Evolutionary conservation across 164 flowering plant species (phyloP).

Genomic region (Platanus orientalis): DNA sequence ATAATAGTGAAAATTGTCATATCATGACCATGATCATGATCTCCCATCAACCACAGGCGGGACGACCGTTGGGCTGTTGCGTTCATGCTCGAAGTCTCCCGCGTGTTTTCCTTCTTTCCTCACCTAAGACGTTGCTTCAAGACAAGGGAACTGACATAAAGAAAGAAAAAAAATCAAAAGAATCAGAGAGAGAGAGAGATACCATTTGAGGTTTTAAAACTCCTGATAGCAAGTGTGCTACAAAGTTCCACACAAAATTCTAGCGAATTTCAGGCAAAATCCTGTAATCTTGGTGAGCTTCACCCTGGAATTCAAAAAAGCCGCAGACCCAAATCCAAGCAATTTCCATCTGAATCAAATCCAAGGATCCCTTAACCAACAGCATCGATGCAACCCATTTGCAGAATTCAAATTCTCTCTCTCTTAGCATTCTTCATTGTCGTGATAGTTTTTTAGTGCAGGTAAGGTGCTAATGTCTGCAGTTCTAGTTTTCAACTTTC

Average conservation of each 20-base stretch:
- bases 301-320: constrained; percentile 8
- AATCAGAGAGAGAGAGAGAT: constrained; percentile 4
- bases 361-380: background rate
- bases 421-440: constrained; percentile 21
- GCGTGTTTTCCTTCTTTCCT: constrained; percentile 16
- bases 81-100: constrained; percentile 18
- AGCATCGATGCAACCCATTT: background rate
- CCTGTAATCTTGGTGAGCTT: background rate
- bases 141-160: constrained; percentile 27
- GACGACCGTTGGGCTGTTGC: constrained; percentile 20
- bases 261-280: constrained; percentile 1
- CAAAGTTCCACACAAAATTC: background rate
- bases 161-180: background rate
- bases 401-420: constrained; percentile 27
- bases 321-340: constrained; percentile 1
- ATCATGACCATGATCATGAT: too few species aligned
- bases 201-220: too few species aligned
- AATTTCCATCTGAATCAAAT: too few species aligned
- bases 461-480: too few species aligned
- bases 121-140: constrained; percentile 46
- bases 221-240: background rate
- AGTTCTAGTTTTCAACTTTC: background rate
- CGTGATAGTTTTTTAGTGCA: constrained; percentile 27
- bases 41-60: too few species aligned
- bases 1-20: too few species aligned